Evolutionary conservation across 495 filamentous ascomycete genomes (phyloP).

Genomic region (Penicillium maclennaniae): DNA sequence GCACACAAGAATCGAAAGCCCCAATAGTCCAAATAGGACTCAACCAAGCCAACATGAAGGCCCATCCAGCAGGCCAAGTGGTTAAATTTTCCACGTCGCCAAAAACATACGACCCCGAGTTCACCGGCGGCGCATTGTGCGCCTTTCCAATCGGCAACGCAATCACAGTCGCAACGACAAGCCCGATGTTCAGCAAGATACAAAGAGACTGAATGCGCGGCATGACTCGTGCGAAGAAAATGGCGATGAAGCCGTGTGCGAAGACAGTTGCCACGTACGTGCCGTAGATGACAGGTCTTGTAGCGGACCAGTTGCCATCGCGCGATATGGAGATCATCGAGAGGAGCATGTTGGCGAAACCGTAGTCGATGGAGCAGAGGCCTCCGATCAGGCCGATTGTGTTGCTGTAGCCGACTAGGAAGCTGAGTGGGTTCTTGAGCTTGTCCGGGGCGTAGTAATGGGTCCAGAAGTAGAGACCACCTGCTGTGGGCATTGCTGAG

Average conservation of each 20-base stretch:
- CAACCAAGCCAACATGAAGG: slow-evolving; percentile 64
- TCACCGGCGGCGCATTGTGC: slow-evolving; percentile 28
- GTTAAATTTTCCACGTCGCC: slow-evolving; percentile 50
- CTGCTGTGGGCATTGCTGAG: slow-evolving; percentile 66
- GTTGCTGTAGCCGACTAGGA: slow-evolving; percentile 70
- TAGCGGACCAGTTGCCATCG: slow-evolving; percentile 61
- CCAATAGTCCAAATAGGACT: slow-evolving; percentile 67
- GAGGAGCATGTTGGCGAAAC: slow-evolving; percentile 50
- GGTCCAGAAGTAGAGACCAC: slow-evolving; percentile 70
- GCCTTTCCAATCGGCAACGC: slow-evolving; percentile 58
- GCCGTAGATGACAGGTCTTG: slow-evolving; percentile 57
- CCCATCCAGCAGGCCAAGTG: slow-evolving; percentile 57
- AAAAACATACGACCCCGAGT: slow-evolving; percentile 39
- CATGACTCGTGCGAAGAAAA: slow-evolving; percentile 56
- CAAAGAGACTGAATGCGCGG: slow-evolving; percentile 61
- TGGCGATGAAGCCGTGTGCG: slow-evolving; percentile 56
- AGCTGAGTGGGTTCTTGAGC: slow-evolving; percentile 60
- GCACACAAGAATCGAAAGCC: slow-evolving; percentile 51
- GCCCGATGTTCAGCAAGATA: slow-evolving; percentile 58
- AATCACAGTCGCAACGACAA: slow-evolving; percentile 62
- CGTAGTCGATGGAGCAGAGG: slow-evolving; percentile 58
- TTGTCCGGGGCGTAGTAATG: slow-evolving; percentile 60
- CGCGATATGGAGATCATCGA: slow-evolving; percentile 57
- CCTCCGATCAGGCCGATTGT: slow-evolving; percentile 64
- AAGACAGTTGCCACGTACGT: slow-evolving; percentile 58